Conservation (phyloP, 805 yeast genomes). For the Candida parachauliodes region DNA sequence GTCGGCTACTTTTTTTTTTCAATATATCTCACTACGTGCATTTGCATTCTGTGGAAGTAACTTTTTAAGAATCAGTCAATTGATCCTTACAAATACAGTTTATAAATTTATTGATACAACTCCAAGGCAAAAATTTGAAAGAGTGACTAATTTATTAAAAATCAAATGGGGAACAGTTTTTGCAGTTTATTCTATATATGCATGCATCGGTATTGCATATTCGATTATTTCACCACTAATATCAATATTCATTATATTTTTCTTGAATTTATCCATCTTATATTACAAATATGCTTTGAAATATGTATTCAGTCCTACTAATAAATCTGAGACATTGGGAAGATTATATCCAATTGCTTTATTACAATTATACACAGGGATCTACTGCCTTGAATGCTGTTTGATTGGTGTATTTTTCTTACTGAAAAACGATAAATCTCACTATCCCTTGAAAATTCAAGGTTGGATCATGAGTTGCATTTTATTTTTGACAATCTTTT, state of each 20-base stretch:
- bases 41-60: constrained; percentile 72
- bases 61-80: constrained; percentile 55
- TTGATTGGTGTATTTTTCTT: constrained; percentile 72
- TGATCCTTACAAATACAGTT: constrained; percentile 38
- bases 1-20: constrained; percentile 81
- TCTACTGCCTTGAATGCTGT: constrained; percentile 77
- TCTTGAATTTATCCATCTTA: constrained; percentile 46
- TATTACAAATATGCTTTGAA: constrained; percentile 70
- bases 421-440: constrained; percentile 47
- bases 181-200: constrained; percentile 73
- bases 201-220: constrained; percentile 74
- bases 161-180: constrained; percentile 76
- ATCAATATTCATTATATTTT: constrained; percentile 57
- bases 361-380: constrained; percentile 73
- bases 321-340: constrained; percentile 65
- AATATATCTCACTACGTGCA: constrained; percentile 72
- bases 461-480: constrained; percentile 51
- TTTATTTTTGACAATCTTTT: constrained; percentile 51
- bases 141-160: constrained; percentile 42
- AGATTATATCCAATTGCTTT: constrained; percentile 69
- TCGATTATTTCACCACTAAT: constrained; percentile 79
- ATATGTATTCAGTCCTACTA: constrained; percentile 49
- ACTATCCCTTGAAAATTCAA: constrained; percentile 42
- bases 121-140: constrained; percentile 53
- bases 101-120: constrained; percentile 45